phyloP scores from a whole-genome alignment of 2,329 filamentous ascomycete genomes.

The Penicillium sp. region DNA sequence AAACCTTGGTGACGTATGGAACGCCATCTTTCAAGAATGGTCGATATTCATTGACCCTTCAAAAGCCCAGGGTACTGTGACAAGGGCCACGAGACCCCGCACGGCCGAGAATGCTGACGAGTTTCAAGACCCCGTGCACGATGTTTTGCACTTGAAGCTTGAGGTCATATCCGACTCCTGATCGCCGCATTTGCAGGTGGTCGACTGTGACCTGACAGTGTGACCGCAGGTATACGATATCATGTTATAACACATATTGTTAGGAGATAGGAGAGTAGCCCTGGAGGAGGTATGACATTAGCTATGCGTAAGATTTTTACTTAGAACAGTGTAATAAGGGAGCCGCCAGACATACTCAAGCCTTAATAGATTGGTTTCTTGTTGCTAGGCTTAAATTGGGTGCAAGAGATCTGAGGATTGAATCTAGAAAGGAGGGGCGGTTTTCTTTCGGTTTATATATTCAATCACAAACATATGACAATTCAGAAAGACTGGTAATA shows the following conservation, averaged over 20 bases:
- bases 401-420: background rate
- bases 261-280: background rate
- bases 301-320: background rate
- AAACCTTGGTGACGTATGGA: background rate
- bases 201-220: background rate
- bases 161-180: background rate
- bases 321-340: background rate
- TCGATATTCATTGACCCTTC: background rate
- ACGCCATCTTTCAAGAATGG: background rate
- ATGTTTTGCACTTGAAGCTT: background rate
- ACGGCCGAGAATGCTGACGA: background rate
- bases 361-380: background rate
- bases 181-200: background rate
- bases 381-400: too few relatives aligned
- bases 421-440: background rate
- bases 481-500: background rate
- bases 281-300: background rate
- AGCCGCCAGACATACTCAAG: background rate
- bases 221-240: background rate
- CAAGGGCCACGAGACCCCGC: background rate
- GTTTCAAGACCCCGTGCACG: background rate
- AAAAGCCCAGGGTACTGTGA: background rate
- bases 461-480: background rate
- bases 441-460: background rate
- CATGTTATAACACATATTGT: background rate